Conservation (phyloP, 176 grass and related monocot genomes). For the Carex myosuroides region DNA sequence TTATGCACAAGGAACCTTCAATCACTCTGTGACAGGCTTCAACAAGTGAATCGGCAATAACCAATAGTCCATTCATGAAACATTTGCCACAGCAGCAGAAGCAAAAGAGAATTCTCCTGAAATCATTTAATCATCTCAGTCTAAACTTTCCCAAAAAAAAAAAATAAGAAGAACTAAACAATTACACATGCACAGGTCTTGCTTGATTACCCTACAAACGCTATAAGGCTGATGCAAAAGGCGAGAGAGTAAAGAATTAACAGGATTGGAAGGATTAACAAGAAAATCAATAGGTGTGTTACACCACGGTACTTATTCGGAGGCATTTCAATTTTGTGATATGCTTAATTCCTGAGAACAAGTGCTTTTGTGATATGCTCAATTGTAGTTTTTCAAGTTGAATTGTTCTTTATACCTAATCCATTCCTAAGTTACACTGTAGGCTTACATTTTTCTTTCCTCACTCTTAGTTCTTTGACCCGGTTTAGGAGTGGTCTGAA, state of each 20-base stretch:
- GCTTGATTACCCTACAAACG: background rate
- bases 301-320: background rate
- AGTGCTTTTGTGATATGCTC: background rate
- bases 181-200: background rate
- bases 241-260: background rate
- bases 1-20: background rate
- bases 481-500: background rate
- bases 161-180: background rate
- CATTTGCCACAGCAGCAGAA: background rate
- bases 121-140: background rate
- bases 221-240: background rate
- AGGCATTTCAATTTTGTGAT: background rate
- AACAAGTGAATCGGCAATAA: background rate
- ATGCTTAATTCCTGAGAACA: background rate
- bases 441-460: background rate
- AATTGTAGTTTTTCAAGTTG: background rate
- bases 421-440: background rate
- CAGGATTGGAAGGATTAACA: background rate
- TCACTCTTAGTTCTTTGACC: background rate
- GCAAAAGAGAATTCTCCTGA: background rate
- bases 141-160: background rate
- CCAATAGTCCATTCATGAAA: background rate
- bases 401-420: too few species aligned
- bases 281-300: background rate
- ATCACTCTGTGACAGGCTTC: background rate